Evolutionary conservation across 1,284 basidiomycete genomes (phyloP), one percentile per base, ranked within the genome.

Genomic region (Schizophyllum amplum): DNA sequence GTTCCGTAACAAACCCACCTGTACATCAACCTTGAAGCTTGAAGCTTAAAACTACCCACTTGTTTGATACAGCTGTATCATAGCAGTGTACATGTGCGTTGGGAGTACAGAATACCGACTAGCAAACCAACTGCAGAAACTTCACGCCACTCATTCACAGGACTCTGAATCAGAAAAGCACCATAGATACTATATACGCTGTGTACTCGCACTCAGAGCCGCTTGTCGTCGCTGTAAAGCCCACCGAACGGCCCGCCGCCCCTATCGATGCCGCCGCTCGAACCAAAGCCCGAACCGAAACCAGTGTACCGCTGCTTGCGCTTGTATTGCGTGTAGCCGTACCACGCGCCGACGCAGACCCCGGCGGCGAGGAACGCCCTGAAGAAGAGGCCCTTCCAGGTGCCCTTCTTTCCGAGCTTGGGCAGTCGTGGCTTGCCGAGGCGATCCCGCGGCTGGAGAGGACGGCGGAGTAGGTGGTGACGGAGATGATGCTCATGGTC

Each of bases 401-500:
- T 72, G 5, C 73, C 69, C 50, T 62, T 25, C 26, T 59, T 42
- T 55, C 56, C 26, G 51, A 80, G 67, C 61, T 77, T 80, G 6
- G 17, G 17, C n/a, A 20, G 47, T 5, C n/a, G n/a, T 7, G 47
- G 47, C 27, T 33, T 33, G 27, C 27, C 27, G 7, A 49, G 17
- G n/a, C 47, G 47, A 69, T 83, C 74, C 46, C 76, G 78, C 6
- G 75, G 52, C 72, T 68, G 15, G 83, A 83, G 55, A 86, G 76
- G 57, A 87, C 73, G 23, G 85, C 84, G 47, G 87, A 87, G 64
- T 81, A 80, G 26, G 82, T 80, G 26, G 83, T 79, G 46, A 91
- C 79, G 50, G 84, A 80, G 63, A 90, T 82, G 65, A 90, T 82
- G 65, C n/a, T n/a, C n/a, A n/a, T n/a, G n/a, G n/a, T n/a, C n/a